These are phyloP conservation scores for Colletotrichum lupini DNA, from an alignment of 2,329 filamentous ascomycete species.

Conservation along the genomic window DNA sequence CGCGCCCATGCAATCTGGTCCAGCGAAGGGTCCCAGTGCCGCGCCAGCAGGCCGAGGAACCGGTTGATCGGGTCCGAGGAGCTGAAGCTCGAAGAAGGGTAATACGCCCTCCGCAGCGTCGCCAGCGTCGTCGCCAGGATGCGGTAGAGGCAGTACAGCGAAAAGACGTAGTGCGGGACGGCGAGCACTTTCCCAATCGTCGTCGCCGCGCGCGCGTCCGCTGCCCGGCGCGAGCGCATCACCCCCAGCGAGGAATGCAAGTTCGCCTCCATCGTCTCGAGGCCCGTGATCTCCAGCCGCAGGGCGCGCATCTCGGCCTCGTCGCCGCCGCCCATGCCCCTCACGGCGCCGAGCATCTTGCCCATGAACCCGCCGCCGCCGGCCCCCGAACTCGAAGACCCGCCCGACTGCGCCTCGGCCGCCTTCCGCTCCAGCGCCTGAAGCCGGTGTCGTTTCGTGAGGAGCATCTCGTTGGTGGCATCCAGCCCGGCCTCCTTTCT, in stretches of 20 bases:
- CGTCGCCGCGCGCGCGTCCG: conserved; percentile 75
- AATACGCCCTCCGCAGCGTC: conserved; percentile 69
- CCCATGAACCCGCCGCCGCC: conserved; percentile 69
- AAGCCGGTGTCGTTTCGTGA: conserved; percentile 78
- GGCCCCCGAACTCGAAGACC: conserved; percentile 47
- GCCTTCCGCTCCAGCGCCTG: conserved; percentile 75
- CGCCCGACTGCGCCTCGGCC: conserved; percentile 47
- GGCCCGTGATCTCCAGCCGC: conserved; percentile 80
- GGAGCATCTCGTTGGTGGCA: conserved; percentile 82
- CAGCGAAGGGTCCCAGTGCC: conserved; percentile 85
- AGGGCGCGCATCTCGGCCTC: conserved; percentile 69
- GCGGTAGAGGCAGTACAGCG: conserved; percentile 86
- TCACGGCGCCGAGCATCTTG: conserved; percentile 78
- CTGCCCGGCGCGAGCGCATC: conserved; percentile 71
- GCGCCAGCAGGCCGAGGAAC: conserved; percentile 81
- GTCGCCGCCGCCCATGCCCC: conserved; percentile 72
- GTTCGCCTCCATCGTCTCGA: conserved; percentile 82
- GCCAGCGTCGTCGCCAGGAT: conserved; percentile 78
- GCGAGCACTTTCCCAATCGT: conserved; percentile 72
- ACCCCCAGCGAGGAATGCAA: conserved; percentile 73
- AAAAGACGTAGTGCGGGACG: conserved; percentile 74
- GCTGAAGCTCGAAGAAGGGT: conserved; percentile 62
- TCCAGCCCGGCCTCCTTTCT: conserved; percentile 84
- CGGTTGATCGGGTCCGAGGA: conserved; percentile 86
- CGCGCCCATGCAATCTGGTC: conserved; percentile 87